Percentiles rank a stretch among this genome's conserved stretches.
Evolutionary conservation across 495 filamentous ascomycete species (phyloP).

Genomic region (Podospora australis): DNA sequence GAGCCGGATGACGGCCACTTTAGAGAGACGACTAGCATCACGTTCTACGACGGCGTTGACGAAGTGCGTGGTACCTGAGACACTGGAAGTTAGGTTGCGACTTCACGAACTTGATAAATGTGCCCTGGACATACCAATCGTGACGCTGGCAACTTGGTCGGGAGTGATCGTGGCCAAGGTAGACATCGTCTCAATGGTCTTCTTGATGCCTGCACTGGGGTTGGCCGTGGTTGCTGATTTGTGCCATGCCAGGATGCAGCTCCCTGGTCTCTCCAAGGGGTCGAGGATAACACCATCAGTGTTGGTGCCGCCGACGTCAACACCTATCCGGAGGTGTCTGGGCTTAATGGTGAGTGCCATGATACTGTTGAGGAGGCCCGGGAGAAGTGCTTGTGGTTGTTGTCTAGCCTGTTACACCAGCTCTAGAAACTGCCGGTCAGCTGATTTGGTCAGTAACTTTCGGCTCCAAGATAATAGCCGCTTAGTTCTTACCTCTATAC

Average conservation of each 20-base stretch:
- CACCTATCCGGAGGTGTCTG: slow-evolving; percentile 31
- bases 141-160: slow-evolving; percentile 45
- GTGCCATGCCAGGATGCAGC: slow-evolving; percentile 45
- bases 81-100: too few relatives aligned
- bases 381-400: too few relatives aligned
- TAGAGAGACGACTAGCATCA: slow-evolving; percentile 43
- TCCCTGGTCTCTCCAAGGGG: slow-evolving; percentile 27
- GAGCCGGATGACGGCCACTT: slow-evolving; percentile 50
- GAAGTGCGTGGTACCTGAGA: slow-evolving; percentile 58
- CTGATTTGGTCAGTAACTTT: too few relatives aligned
- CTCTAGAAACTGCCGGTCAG: too few relatives aligned
- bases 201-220: slow-evolving; percentile 48
- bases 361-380: too few relatives aligned
- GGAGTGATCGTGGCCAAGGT: slow-evolving; percentile 31
- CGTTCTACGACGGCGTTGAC: slow-evolving; percentile 57
- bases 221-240: slow-evolving; percentile 55
- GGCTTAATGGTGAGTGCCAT: neutral
- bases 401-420: too few relatives aligned
- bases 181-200: slow-evolving; percentile 43
- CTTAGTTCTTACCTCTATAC: too few relatives aligned
- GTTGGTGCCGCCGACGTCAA: slow-evolving; percentile 53
- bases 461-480: too few relatives aligned
- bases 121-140: too few relatives aligned
- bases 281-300: slow-evolving; percentile 56
- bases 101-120: too few relatives aligned